Percentiles rank a stretch among this genome's conserved stretches.
Conservation (phyloP, 73 alveolate genomes). For the Paramecium primaurelia region DNA sequence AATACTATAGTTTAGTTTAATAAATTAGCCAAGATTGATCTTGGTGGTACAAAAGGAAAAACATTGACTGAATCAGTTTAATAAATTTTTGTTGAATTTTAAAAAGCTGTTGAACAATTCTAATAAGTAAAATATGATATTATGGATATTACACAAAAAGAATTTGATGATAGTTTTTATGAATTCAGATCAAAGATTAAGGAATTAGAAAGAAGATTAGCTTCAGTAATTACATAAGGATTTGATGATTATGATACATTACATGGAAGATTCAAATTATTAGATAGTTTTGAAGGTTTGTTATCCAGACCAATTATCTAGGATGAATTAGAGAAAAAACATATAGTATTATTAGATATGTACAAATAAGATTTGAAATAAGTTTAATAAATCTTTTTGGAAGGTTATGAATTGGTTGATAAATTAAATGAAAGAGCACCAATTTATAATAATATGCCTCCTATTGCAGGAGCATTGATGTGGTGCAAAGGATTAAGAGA, state of each 20-base stretch:
- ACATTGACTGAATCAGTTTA: slow-evolving; percentile 96
- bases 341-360: slow-evolving; percentile 94
- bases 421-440: slow-evolving; percentile 95
- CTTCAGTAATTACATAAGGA: slow-evolving; percentile 97
- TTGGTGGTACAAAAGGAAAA: slow-evolving; percentile 99
- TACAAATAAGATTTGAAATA: slow-evolving; percentile 94
- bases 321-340: slow-evolving; percentile 99
- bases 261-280: slow-evolving; percentile 89
- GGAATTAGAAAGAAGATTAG: slow-evolving; percentile 99
- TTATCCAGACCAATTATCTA: slow-evolving; percentile 99
- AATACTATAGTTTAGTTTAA: slow-evolving; percentile 96
- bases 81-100: slow-evolving; percentile 95
- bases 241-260: slow-evolving; percentile 98
- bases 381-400: slow-evolving; percentile 89
- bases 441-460: slow-evolving; percentile 98
- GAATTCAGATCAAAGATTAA: slow-evolving; percentile 82
- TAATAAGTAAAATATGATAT: slow-evolving; percentile 94
- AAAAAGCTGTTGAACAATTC: slow-evolving; percentile 95
- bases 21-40: slow-evolving; percentile 96
- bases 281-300: slow-evolving; percentile 99
- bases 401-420: slow-evolving; percentile 94
- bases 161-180: slow-evolving; percentile 98
- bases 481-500: slow-evolving; percentile 98
- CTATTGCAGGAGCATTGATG: slow-evolving; percentile 99
- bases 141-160: slow-evolving; percentile 97